A percentile compares a stretch with the other conserved stretches of the same genome.
Conservation (phyloP, 148 eudicot species). For the Rhododendron henanense region DNA sequence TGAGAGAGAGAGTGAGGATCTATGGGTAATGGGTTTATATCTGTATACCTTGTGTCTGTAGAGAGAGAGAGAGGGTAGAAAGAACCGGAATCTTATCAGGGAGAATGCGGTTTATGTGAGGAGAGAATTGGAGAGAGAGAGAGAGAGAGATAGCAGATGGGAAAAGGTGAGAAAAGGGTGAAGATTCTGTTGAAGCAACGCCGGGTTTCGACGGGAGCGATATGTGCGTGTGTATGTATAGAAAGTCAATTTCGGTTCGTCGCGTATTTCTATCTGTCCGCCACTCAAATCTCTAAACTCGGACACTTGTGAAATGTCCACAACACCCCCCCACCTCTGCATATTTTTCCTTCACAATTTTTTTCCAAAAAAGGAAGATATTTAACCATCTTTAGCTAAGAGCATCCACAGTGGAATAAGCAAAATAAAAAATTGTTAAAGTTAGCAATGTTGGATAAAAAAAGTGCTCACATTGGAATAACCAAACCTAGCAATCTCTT, state of each 20-base stretch:
- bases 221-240: neutral
- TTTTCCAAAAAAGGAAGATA: too few species aligned
- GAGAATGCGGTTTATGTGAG: conserved; percentile 6
- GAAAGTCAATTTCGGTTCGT: conserved; percentile 22
- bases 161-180: conserved; percentile 11
- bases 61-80: neutral
- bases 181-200: conserved; percentile 58
- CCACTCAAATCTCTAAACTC: conserved; percentile 19
- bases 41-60: neutral
- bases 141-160: neutral
- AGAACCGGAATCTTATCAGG: conserved; percentile 21
- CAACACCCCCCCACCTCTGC: too few species aligned
- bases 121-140: conserved; percentile 3
- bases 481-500: too few species aligned
- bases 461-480: too few species aligned
- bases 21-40: neutral
- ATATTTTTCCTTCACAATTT: too few species aligned
- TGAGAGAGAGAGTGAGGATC: conserved; percentile 12
- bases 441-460: too few species aligned
- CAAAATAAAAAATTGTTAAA: too few species aligned
- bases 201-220: conserved; percentile 43
- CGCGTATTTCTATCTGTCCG: conserved; percentile 22
- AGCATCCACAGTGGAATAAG: too few species aligned
- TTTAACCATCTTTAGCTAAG: neutral
- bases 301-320: conserved; percentile 26